Evolutionary conservation across 208 protist species (phyloP).

Genomic region (Trypanosoma scelopori): DNA sequence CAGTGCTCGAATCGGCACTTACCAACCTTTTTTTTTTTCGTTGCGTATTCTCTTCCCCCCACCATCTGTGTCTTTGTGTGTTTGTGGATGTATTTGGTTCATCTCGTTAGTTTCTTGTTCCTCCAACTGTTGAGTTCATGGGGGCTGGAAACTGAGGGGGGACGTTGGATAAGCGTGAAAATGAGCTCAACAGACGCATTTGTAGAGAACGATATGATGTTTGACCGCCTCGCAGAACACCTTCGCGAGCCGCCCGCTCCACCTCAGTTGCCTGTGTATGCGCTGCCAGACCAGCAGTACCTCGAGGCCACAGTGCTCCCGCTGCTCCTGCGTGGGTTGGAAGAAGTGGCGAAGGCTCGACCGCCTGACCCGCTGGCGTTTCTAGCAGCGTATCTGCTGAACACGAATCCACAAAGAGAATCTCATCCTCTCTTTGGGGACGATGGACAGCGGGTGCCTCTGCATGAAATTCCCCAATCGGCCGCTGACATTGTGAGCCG

Average conservation of each 20-base stretch:
- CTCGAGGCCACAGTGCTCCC: slow-evolving; percentile 78
- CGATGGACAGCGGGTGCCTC: slow-evolving; percentile 32
- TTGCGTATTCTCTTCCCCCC: too few relatives aligned
- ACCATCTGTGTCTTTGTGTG: slow-evolving; percentile 5
- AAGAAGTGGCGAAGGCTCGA: slow-evolving; percentile 61
- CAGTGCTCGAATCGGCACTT: too few relatives aligned
- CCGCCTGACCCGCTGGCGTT: slow-evolving; percentile 82
- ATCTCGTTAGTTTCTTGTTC: neutral
- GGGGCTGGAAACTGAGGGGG: neutral
- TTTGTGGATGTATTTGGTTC: slow-evolving; percentile 2
- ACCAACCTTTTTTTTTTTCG: too few relatives aligned
- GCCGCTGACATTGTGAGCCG: slow-evolving; percentile 27
- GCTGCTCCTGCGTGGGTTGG: slow-evolving; percentile 72
- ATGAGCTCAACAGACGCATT: slow-evolving; percentile 1
- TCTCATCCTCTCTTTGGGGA: slow-evolving; percentile 31
- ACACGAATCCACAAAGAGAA: slow-evolving; percentile 78
- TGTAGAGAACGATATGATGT: slow-evolving; percentile 1
- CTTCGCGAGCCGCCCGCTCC: slow-evolving; percentile 10
- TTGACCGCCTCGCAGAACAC: slow-evolving; percentile 26
- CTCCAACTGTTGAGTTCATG: neutral
- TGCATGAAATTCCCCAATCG: slow-evolving; percentile 37
- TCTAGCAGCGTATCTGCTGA: slow-evolving; percentile 76
- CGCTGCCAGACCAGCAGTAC: slow-evolving; percentile 72
- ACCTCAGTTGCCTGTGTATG: slow-evolving; percentile 52
- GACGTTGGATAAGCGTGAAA: neutral